Conservation (phyloP, 2,329 filamentous ascomycete genomes). For the Meredithiella fracta region DNA sequence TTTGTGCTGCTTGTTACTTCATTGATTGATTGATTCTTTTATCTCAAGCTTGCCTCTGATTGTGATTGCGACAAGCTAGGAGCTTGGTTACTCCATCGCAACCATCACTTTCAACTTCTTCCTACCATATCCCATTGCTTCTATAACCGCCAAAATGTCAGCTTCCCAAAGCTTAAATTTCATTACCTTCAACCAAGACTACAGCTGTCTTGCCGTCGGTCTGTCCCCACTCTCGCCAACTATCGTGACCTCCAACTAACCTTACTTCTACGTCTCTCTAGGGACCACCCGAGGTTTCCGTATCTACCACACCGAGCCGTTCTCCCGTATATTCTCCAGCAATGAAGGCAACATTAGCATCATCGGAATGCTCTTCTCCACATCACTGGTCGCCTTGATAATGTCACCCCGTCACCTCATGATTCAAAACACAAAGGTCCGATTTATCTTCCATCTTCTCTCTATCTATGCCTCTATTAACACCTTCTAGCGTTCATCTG, state of each 20-base stretch:
- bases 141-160: constrained; percentile 18
- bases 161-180: constrained; percentile 71
- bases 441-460: constrained; percentile 16
- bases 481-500: constrained; percentile 41
- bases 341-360: constrained; percentile 91
- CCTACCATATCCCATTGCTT: no score
- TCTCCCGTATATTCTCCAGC: constrained; percentile 85
- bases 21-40: no score
- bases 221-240: constrained; percentile 22
- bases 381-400: constrained; percentile 84
- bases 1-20: no score
- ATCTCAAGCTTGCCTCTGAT: no score
- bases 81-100: no score
- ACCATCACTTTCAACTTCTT: no score
- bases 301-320: constrained; percentile 93
- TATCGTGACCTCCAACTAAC: no score
- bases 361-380: constrained; percentile 97
- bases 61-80: no score
- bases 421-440: constrained; percentile 92
- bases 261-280: constrained; percentile 22
- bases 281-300: constrained; percentile 88
- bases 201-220: constrained; percentile 93
- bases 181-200: constrained; percentile 98
- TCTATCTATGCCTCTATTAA: background rate
- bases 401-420: constrained; percentile 81